Percentiles rank a stretch among this genome's conserved stretches.
phyloP scores from a whole-genome alignment of 306 rosid species.

The Gillenia trifoliata region DNA sequence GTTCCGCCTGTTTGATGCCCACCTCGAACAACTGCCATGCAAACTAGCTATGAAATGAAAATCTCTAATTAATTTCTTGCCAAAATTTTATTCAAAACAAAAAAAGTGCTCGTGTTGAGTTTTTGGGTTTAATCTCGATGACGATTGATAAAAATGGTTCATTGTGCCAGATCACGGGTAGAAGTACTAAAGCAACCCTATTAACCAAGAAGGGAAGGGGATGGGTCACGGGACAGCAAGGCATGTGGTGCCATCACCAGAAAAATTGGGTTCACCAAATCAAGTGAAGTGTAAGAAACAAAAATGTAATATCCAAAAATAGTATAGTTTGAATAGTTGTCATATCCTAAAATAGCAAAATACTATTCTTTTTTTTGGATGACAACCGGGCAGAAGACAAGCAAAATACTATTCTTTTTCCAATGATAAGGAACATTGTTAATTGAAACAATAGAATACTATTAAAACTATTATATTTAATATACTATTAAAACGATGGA shows the following conservation, averaged over 20 bases:
- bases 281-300: neutral
- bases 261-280: neutral
- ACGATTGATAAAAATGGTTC: neutral
- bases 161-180: neutral
- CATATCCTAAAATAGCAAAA: no score
- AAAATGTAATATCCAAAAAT: neutral
- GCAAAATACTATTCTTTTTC: neutral
- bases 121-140: neutral
- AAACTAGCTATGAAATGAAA: no score
- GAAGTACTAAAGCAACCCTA: neutral
- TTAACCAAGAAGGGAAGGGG: neutral
- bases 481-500: neutral
- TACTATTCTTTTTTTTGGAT: no score
- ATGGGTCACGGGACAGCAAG: neutral
- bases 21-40: no score
- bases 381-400: no score
- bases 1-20: no score
- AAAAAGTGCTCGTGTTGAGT: no score
- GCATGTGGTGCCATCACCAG: conserved; percentile 6
- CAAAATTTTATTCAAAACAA: no score
- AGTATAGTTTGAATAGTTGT: neutral
- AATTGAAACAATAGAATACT: neutral
- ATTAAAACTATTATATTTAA: neutral
- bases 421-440: no score
- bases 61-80: no score